phyloP scores from a whole-genome alignment of 257 asterid species.

The Oldenlandia corymbosa region DNA sequence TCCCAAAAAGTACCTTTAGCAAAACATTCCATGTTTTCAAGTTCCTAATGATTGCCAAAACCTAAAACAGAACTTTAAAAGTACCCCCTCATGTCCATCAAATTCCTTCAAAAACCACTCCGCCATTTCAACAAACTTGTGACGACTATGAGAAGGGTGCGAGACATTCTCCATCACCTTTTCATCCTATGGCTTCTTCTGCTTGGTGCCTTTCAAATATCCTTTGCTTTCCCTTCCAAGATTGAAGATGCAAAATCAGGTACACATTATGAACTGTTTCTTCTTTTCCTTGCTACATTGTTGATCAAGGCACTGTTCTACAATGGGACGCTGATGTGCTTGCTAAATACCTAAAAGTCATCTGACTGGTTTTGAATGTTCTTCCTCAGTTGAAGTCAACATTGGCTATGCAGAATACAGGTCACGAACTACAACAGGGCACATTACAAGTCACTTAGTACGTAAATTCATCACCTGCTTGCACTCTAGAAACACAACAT shows the following conservation, averaged over 20 bases:
- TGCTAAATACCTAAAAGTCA: not conserved
- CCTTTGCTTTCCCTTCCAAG: slow-evolving; percentile 17
- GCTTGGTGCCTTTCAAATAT: slow-evolving; percentile 30
- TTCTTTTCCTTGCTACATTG: not conserved
- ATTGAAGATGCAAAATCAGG: slow-evolving; percentile 40
- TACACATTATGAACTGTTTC: slow-evolving; percentile 11
- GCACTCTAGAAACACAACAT: no score
- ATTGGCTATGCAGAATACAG: slow-evolving; percentile 26
- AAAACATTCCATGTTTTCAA: slow-evolving; percentile 28
- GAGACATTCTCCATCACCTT: slow-evolving; percentile 22
- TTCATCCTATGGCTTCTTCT: slow-evolving; percentile 36
- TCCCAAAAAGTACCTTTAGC: slow-evolving; percentile 26
- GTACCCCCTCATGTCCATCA: slow-evolving; percentile 19
- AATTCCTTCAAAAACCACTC: slow-evolving; percentile 19
- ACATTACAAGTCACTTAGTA: slow-evolving; percentile 30
- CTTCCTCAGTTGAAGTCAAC: slow-evolving; percentile 38
- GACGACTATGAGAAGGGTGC: slow-evolving; percentile 36
- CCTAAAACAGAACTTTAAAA: slow-evolving; percentile 13
- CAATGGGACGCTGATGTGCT: not conserved
- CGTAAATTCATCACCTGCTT: slow-evolving; percentile 7
- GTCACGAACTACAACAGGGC: slow-evolving; percentile 23
- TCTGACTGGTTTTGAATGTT: slow-evolving; percentile 17
- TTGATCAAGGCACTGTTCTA: not conserved
- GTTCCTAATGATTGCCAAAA: slow-evolving; percentile 32
- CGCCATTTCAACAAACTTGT: slow-evolving; percentile 16